Conservation (phyloP, 306 rosid species). For the Pterocarpus macrocarpus region DNA sequence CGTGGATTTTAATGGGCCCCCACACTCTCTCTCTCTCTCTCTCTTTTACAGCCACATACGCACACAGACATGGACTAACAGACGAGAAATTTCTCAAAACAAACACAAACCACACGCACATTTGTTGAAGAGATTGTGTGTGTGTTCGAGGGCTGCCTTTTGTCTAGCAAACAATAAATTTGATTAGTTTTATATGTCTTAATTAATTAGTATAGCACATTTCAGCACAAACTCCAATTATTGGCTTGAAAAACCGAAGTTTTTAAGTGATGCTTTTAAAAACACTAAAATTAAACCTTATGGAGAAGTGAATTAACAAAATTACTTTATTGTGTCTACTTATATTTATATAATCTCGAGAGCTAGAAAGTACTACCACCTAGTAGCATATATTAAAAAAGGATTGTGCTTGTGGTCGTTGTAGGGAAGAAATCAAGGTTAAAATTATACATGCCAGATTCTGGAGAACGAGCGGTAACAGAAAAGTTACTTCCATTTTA, state of each 20-base stretch:
- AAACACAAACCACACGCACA: constrained; percentile 44
- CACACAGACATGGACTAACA: neutral
- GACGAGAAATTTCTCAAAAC: constrained; percentile 14
- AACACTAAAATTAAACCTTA: neutral
- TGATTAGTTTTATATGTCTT: neutral
- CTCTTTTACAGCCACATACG: constrained; percentile 18
- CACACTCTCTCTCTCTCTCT: constrained; percentile 41
- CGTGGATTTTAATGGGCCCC: constrained; percentile 66
- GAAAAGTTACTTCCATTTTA: constrained; percentile 66
- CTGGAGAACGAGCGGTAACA: neutral
- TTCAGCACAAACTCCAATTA: constrained; percentile 60
- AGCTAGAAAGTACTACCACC: neutral
- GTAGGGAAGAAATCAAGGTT: constrained; percentile 17
- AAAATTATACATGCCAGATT: neutral
- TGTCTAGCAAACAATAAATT: constrained; percentile 45
- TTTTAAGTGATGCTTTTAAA: neutral
- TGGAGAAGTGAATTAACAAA: constrained; percentile 11
- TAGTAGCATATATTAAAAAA: neutral
- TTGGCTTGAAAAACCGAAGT: constrained; percentile 30
- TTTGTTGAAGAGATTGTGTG: constrained; percentile 32
- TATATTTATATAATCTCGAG: neutral
- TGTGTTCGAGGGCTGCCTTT: constrained; percentile 39
- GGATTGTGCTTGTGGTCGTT: constrained; percentile 14
- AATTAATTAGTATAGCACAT: constrained; percentile 3
- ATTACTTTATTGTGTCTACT: neutral